A percentile compares a stretch with the other conserved stretches of the same genome.
Conservation (phyloP, 805 yeast genomes). For the Vanderwaltozyma verrucispora region DNA sequence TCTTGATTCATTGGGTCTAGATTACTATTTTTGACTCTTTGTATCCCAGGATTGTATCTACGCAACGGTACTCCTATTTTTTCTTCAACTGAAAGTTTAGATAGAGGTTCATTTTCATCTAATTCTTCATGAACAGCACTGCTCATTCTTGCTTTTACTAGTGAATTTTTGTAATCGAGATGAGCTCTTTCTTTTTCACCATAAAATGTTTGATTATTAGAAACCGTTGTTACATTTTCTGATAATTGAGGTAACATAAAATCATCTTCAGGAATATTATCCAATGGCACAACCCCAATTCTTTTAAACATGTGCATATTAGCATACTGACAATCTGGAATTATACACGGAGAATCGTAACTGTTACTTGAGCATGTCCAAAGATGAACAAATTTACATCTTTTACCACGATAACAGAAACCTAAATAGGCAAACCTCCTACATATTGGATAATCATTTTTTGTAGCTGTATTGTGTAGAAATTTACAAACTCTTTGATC, state of each 20-base stretch:
- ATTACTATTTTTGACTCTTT: neutral
- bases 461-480: slow-evolving; percentile 1
- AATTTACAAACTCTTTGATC: slow-evolving; percentile 1
- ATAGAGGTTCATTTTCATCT: neutral
- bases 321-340: neutral
- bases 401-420: slow-evolving; percentile 6
- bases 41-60: no score
- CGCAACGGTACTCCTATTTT: neutral
- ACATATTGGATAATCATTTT: slow-evolving; percentile 4
- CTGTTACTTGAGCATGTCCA: slow-evolving; percentile 5
- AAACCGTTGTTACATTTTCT: no score
- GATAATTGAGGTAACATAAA: neutral
- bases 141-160: no score
- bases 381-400: slow-evolving; percentile 7
- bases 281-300: neutral
- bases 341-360: slow-evolving; percentile 1
- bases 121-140: no score
- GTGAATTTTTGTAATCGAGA: no score
- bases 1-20: neutral
- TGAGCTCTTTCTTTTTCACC: no score
- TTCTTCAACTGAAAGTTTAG: neutral
- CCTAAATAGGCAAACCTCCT: slow-evolving; percentile 7
- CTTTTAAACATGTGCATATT: no score
- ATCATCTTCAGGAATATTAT: slow-evolving; percentile 1
- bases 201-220: no score